phyloP scores from a whole-genome alignment of 805 yeast species.

The Brettanomyces anomalus region DNA sequence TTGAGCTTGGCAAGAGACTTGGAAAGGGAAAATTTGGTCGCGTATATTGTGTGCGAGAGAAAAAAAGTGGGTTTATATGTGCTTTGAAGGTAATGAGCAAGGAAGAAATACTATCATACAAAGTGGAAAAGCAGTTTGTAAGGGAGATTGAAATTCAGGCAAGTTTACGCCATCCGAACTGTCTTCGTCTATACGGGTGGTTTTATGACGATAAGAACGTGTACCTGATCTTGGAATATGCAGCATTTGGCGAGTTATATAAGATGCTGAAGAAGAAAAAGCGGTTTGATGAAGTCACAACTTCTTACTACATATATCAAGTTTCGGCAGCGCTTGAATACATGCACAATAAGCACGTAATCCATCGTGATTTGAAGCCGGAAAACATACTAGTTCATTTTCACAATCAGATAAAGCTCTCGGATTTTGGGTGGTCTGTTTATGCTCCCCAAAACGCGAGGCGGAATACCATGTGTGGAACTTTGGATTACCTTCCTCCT shows the following conservation, averaged over 20 bases:
- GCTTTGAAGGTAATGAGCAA: conserved; percentile 91
- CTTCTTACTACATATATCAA: conserved; percentile 75
- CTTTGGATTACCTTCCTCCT: conserved; percentile 90
- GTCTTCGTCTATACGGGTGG: conserved; percentile 75
- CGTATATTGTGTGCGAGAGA: conserved; percentile 83
- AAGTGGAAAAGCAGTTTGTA: conserved; percentile 76
- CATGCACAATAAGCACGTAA: conserved; percentile 69
- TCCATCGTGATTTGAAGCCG: conserved; percentile 91
- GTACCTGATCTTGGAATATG: conserved; percentile 76
- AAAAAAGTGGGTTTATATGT: conserved; percentile 64
- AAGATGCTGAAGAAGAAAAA: conserved; percentile 56
- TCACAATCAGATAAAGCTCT: conserved; percentile 68
- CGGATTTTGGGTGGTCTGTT: conserved; percentile 97
- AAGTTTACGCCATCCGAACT: conserved; percentile 65
- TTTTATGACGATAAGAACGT: conserved; percentile 77
- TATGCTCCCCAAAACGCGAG: conserved; percentile 41
- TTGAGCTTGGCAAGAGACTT: conserved; percentile 77
- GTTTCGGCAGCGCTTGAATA: conserved; percentile 73
- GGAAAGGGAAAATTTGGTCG: conserved; percentile 94
- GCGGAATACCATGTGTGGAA: conserved; percentile 86
- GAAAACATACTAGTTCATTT: conserved; percentile 79
- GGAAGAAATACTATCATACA: conserved; percentile 61
- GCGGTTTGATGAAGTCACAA: conserved; percentile 62
- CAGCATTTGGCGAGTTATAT: conserved; percentile 81
- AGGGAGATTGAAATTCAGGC: conserved; percentile 91